Evolutionary conservation across 2,329 filamentous ascomycete genomes (phyloP).

Genomic region (Sporothrix pallida): DNA sequence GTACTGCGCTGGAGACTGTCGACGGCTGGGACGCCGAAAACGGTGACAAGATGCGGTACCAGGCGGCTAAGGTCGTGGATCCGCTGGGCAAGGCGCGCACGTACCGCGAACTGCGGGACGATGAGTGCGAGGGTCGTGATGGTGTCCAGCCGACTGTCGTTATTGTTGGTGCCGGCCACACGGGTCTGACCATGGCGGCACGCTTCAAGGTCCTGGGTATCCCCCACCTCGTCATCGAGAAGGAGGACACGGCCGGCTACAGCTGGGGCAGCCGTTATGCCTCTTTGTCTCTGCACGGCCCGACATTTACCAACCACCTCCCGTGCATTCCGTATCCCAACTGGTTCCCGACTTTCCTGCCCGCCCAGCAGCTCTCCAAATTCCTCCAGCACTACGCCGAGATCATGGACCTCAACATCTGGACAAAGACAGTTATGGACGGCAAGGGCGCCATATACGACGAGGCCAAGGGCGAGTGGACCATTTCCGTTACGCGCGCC

Average conservation of each 20-base stretch:
- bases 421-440: background rate
- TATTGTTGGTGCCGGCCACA: background rate
- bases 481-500: background rate
- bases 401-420: slow-evolving; percentile 2
- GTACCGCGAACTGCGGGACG: background rate
- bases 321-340: background rate
- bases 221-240: slow-evolving; percentile 6
- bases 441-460: background rate
- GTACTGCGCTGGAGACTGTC: background rate
- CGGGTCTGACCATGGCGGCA: background rate
- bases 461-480: background rate
- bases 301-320: background rate
- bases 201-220: background rate
- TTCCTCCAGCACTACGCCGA: background rate
- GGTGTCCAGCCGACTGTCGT: background rate
- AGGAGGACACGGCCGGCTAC: slow-evolving; percentile 2
- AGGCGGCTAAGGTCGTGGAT: background rate
- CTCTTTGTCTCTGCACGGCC: background rate
- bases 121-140: background rate
- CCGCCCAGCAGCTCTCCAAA: background rate
- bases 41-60: slow-evolving; percentile 10
- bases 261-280: slow-evolving; percentile 11
- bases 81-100: background rate
- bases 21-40: slow-evolving; percentile 4
- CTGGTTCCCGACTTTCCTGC: background rate